A percentile compares a stretch with the other conserved stretches of the same genome.
These are phyloP conservation scores for Dianthus caryophyllus DNA, from an alignment of 148 eudicot genomes.

Conservation along the genomic window DNA sequence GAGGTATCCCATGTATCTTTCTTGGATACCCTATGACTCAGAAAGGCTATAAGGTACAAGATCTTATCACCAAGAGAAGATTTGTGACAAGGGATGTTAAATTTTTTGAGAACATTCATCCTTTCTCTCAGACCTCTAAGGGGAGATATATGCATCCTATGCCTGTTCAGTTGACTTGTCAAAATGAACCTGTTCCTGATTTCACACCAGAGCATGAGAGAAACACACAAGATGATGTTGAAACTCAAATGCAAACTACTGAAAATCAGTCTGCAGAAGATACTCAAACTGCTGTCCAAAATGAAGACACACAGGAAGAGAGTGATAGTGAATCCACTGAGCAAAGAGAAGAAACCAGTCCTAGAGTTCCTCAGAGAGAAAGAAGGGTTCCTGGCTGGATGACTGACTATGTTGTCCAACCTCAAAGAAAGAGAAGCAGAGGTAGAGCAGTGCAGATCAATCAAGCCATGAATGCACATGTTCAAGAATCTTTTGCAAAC, in stretches of 20 bases:
- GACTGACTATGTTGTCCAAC: background rate
- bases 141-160: background rate
- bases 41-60: no score
- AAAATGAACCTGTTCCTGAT: no score
- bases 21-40: background rate
- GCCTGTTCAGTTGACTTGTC: background rate
- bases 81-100: no score
- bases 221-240: no score
- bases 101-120: background rate
- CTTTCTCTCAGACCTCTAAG: no score
- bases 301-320: background rate
- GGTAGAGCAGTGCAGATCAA: background rate
- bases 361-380: background rate
- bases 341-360: background rate
- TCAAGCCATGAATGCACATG: background rate
- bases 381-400: background rate
- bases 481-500: background rate
- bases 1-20: background rate
- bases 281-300: no score
- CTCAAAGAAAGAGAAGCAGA: background rate
- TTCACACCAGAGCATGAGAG: no score
- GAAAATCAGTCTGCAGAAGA: no score
- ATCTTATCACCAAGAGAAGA: no score
- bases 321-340: background rate
- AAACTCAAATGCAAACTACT: no score